These are phyloP conservation scores for Mantamonas sphyraenae DNA, from an alignment of 78 protist genomes.

Conservation along the genomic window DNA sequence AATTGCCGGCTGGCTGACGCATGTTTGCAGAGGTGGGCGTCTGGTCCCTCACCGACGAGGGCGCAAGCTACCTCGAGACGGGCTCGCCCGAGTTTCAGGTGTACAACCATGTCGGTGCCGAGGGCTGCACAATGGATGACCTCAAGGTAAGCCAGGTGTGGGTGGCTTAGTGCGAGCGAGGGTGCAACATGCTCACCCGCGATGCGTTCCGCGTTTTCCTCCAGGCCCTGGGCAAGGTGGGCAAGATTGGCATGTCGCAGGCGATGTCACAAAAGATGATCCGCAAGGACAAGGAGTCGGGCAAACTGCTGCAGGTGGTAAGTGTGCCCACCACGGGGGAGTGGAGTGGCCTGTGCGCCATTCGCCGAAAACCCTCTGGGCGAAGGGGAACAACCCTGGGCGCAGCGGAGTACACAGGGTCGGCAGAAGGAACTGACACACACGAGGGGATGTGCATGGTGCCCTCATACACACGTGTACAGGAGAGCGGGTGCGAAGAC, in stretches of 20 bases:
- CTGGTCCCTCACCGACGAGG: slow-evolving; percentile 25
- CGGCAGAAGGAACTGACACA: not conserved
- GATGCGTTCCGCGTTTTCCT: not conserved
- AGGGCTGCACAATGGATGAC: not conserved
- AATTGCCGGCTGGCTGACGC: too few relatives aligned
- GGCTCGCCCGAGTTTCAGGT: slow-evolving; percentile 35
- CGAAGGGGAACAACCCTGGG: too few relatives aligned
- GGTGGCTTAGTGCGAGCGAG: too few relatives aligned
- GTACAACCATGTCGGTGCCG: not conserved
- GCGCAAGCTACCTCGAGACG: not conserved
- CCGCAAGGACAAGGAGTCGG: too few relatives aligned
- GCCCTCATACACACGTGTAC: not conserved
- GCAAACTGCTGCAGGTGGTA: too few relatives aligned
- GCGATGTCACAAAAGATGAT: not conserved
- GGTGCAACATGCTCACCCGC: too few relatives aligned
- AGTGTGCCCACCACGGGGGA: too few relatives aligned
- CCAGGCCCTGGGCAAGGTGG: too few relatives aligned
- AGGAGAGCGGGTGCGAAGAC: not conserved
- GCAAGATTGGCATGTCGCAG: slow-evolving; percentile 11
- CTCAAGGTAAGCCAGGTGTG: not conserved
- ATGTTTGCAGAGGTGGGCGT: not conserved
- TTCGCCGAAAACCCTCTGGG: too few relatives aligned
- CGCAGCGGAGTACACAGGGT: not conserved
- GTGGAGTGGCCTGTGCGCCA: too few relatives aligned
- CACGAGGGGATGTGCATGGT: not conserved